phyloP scores from a whole-genome alignment of 2,329 filamentous ascomycete genomes.

The Dothideomycetidae sp. region DNA sequence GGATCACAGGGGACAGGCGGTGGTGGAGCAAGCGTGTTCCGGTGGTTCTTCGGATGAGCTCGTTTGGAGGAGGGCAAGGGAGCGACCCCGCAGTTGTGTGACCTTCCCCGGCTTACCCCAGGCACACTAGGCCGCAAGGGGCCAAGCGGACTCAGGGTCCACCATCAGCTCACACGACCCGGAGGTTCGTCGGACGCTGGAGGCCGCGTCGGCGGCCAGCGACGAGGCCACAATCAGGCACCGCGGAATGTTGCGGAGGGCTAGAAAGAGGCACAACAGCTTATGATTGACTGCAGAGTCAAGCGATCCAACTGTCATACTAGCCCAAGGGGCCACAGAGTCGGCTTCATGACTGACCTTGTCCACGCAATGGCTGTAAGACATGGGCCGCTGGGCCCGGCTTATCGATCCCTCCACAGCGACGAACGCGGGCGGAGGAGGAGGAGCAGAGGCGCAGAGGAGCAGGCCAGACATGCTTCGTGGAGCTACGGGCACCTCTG shows the following conservation, averaged over 20 bases:
- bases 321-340: too few species aligned
- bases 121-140: background rate
- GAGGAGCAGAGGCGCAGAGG: too few species aligned
- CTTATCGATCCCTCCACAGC: background rate
- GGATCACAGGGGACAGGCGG: too few species aligned
- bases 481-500: conserved; percentile 9
- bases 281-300: background rate
- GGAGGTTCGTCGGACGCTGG: background rate
- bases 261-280: background rate
- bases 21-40: too few species aligned
- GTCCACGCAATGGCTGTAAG: background rate
- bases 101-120: background rate
- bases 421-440: too few species aligned
- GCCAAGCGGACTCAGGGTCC: background rate
- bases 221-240: background rate
- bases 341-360: background rate
- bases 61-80: too few species aligned
- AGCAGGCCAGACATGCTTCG: too few species aligned
- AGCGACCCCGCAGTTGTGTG: too few species aligned
- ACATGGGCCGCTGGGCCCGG: background rate
- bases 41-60: too few species aligned
- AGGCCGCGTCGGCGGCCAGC: background rate
- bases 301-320: too few species aligned
- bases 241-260: background rate
- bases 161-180: background rate